Conservation (phyloP, 768 basidiomycete species). For the Russula sp. region DNA sequence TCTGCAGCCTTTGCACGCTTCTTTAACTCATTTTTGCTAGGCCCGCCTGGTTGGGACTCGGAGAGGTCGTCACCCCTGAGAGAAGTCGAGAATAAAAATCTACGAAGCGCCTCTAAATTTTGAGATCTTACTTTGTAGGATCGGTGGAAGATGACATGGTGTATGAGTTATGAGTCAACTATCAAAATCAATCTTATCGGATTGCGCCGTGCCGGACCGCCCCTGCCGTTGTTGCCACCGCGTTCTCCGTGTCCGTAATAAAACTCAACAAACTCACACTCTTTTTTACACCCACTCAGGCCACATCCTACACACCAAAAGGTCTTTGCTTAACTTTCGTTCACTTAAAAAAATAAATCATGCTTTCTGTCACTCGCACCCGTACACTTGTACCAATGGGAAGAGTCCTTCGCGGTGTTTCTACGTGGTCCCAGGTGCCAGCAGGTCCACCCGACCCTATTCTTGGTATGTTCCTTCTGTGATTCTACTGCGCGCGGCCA, state of each 20-base stretch:
- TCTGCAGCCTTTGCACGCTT: slow-evolving; percentile 86
- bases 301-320: slow-evolving; percentile 23
- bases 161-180: background rate
- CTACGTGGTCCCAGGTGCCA: slow-evolving; percentile 75
- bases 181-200: slow-evolving; percentile 11
- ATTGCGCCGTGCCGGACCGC: background rate
- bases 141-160: slow-evolving; percentile 18
- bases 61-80: background rate
- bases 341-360: slow-evolving; percentile 27
- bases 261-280: slow-evolving; percentile 11
- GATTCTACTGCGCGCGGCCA: background rate
- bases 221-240: background rate
- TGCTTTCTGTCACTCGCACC: slow-evolving; percentile 36
- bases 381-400: slow-evolving; percentile 44
- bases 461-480: slow-evolving; percentile 53
- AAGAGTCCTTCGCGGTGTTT: slow-evolving; percentile 39
- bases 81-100: background rate
- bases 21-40: slow-evolving; percentile 85
- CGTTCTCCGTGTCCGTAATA: background rate
- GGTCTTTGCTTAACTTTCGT: slow-evolving; percentile 21
- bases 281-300: slow-evolving; percentile 4
- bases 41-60: slow-evolving; percentile 35
- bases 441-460: slow-evolving; percentile 92
- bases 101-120: background rate
- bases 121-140: slow-evolving; percentile 2